Conservation (phyloP, 2,329 filamentous ascomycete genomes). For the Trichoderma oligosporum region DNA sequence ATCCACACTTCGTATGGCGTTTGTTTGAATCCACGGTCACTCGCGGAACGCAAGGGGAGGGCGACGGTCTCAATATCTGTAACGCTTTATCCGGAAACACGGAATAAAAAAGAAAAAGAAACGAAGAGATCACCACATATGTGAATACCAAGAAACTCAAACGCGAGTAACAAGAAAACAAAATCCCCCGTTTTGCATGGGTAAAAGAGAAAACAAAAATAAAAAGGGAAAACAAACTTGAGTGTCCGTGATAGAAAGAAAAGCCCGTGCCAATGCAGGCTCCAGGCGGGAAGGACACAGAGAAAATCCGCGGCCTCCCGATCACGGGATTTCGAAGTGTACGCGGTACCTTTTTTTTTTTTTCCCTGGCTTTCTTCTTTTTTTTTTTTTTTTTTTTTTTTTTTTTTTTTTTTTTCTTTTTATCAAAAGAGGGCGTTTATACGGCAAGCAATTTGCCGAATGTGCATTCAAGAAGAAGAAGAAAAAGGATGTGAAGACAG, state of each 20-base stretch:
- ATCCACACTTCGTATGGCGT: background rate
- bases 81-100: background rate
- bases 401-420: too few species aligned
- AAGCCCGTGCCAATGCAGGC: background rate
- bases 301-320: background rate
- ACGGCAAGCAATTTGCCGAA: background rate
- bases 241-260: background rate
- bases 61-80: background rate
- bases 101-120: background rate
- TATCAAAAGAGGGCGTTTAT: too few species aligned
- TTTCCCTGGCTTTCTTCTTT: too few species aligned
- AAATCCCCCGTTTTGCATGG: background rate
- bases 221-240: background rate
- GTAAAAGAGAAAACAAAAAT: background rate
- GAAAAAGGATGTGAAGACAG: background rate
- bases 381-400: too few species aligned
- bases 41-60: background rate
- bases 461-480: background rate
- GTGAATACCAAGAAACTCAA: background rate
- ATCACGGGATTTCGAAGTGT: background rate
- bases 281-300: background rate
- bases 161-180: background rate
- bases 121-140: background rate
- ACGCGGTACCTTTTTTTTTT: background rate
- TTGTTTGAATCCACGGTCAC: background rate